Evolutionary conservation across 192 early-diverging fungal species (phyloP).

Genomic region (Paraglomus brasilianum): DNA sequence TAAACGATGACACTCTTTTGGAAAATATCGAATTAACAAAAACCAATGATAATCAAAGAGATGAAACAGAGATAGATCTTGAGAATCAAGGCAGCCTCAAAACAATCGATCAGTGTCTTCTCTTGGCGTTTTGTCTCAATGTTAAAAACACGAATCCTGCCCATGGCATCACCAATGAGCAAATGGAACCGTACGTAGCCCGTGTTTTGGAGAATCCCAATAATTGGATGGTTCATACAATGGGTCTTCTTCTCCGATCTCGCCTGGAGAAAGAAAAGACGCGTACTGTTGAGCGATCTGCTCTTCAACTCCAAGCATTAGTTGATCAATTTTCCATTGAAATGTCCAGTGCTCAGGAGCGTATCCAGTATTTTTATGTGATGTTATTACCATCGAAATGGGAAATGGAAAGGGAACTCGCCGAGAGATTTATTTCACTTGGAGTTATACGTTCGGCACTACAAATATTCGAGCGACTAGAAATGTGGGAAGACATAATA

Average conservation of each 20-base stretch:
- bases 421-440: slow-evolving; percentile 73
- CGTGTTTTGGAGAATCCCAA: slow-evolving; percentile 90
- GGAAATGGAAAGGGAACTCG: slow-evolving; percentile 95
- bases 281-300: slow-evolving; percentile 87
- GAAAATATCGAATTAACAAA: slow-evolving; percentile 74
- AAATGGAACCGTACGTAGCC: slow-evolving; percentile 93
- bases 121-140: slow-evolving; percentile 88
- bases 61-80: slow-evolving; percentile 38
- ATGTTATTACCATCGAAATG: slow-evolving; percentile 87
- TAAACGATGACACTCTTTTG: slow-evolving; percentile 92
- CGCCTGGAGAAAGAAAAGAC: slow-evolving; percentile 84
- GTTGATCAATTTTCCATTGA: slow-evolving; percentile 83
- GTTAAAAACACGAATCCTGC: slow-evolving; percentile 93
- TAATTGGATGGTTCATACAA: slow-evolving; percentile 98
- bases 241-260: slow-evolving; percentile 87
- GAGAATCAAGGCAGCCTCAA: slow-evolving; percentile 67
- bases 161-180: slow-evolving; percentile 90
- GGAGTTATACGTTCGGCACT: slow-evolving; percentile 89
- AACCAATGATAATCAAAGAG: slow-evolving; percentile 47
- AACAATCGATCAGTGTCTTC: slow-evolving; percentile 82
- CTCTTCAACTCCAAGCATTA: slow-evolving; percentile 91
- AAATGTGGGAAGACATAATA: slow-evolving; percentile 96
- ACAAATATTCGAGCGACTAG: slow-evolving; percentile 91
- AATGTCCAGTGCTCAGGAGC: slow-evolving; percentile 67
- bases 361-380: slow-evolving; percentile 78